Conservation (phyloP, 176 grass and related monocot genomes). For the Carex cristatella region DNA sequence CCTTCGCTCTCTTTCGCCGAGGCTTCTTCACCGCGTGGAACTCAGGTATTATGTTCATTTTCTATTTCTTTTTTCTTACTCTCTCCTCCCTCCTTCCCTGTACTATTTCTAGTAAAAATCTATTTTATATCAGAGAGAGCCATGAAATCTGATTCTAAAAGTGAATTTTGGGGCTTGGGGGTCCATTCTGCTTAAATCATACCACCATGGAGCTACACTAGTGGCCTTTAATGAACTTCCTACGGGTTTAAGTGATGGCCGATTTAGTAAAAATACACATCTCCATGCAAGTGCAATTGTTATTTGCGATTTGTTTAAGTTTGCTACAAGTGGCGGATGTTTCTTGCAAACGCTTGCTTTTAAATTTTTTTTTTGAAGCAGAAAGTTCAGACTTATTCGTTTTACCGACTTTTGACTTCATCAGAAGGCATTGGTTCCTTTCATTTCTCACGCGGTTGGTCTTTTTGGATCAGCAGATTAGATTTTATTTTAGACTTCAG, state of each 20-base stretch:
- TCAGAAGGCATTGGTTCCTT: background rate
- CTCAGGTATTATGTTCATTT: background rate
- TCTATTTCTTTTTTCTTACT: background rate
- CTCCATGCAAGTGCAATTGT: background rate
- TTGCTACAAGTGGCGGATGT: background rate
- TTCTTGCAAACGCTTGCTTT: background rate
- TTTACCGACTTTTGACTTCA: background rate
- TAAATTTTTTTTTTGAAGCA: background rate
- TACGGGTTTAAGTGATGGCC: background rate
- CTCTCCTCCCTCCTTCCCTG: background rate
- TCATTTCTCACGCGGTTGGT: background rate
- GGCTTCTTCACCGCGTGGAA: conserved; percentile 15
- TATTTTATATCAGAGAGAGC: background rate
- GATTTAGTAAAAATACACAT: background rate
- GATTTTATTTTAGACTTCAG: background rate
- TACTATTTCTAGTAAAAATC: background rate
- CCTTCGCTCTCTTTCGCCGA: background rate
- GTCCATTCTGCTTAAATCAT: background rate
- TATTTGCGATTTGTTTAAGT: background rate
- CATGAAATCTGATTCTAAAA: background rate
- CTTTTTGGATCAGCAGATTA: background rate
- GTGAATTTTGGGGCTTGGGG: background rate
- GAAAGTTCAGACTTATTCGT: background rate
- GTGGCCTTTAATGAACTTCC: background rate
- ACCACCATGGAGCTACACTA: background rate